phyloP scores from a whole-genome alignment of 2,329 filamentous ascomycete genomes.

The Diplodia seriata region DNA sequence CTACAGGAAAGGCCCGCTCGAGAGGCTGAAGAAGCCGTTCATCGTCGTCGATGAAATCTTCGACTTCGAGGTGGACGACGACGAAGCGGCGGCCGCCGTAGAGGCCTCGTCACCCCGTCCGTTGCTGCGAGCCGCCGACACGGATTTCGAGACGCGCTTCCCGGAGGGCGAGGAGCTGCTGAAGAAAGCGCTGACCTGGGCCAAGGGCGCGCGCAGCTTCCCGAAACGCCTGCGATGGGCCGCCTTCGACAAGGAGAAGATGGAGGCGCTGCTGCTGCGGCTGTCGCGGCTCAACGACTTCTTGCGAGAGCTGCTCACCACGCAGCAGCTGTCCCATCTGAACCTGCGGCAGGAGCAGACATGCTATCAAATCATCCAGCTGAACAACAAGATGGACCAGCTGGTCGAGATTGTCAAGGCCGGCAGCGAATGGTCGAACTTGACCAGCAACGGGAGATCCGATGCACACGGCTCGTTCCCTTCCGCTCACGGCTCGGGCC shows the following conservation, averaged over 20 bases:
- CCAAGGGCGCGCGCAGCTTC: conserved; percentile 39
- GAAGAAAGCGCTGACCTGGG: conserved; percentile 42
- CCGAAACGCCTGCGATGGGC: conserved; percentile 45
- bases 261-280: conserved; percentile 44
- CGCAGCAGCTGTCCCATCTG: conserved; percentile 42
- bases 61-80: conserved; percentile 36
- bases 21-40: conserved; percentile 41
- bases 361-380: conserved; percentile 47
- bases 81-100: conserved; percentile 31
- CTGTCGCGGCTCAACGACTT: conserved; percentile 47
- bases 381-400: conserved; percentile 46
- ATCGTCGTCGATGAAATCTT: conserved; percentile 40
- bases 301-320: conserved; percentile 45
- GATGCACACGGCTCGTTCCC: neutral
- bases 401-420: conserved; percentile 46
- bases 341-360: conserved; percentile 44
- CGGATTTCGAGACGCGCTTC: conserved; percentile 41
- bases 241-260: conserved; percentile 41
- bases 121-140: conserved; percentile 35
- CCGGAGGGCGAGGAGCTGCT: conserved; percentile 40
- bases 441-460: neutral
- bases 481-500: conserved; percentile 31
- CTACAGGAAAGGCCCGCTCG: conserved; percentile 39
- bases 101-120: conserved; percentile 18
- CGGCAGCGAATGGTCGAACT: conserved; percentile 34